phyloP scores from a whole-genome alignment of 1,284 basidiomycete species.

The Rhodotorula sp. region DNA sequence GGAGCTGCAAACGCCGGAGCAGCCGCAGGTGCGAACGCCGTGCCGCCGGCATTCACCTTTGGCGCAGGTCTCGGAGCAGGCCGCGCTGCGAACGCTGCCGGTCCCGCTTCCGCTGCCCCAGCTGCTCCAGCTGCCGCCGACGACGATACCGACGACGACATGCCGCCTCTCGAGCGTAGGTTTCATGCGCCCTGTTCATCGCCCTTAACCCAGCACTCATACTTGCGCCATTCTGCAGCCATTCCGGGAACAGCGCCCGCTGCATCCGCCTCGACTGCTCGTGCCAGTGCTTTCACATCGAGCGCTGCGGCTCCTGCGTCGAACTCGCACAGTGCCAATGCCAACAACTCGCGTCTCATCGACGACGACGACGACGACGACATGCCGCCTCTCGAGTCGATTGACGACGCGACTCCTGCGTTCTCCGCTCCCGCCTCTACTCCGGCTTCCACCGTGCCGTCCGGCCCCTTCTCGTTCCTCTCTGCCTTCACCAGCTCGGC shows the following conservation, averaged over 20 bases:
- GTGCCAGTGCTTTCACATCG: neutral
- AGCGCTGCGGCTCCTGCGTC: neutral
- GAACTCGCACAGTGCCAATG: neutral
- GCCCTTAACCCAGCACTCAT: neutral
- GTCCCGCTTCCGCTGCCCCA: neutral
- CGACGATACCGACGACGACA: slow-evolving; percentile 14
- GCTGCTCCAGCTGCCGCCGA: neutral
- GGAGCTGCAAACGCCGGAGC: neutral
- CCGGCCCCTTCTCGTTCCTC: too few species aligned
- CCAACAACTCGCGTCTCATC: neutral
- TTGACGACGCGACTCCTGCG: neutral
- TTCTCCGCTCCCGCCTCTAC: too few species aligned
- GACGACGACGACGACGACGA: slow-evolving; percentile 2
- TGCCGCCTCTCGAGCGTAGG: slow-evolving; percentile 21
- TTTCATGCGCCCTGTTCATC: neutral
- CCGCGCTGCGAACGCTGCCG: neutral
- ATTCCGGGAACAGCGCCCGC: neutral
- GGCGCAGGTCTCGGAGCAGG: neutral
- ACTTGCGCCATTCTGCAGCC: neutral
- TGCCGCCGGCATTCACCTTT: neutral
- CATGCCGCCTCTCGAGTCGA: slow-evolving; percentile 13
- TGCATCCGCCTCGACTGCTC: neutral
- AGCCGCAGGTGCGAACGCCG: neutral
- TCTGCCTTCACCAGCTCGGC: neutral
- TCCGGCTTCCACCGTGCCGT: neutral